Evolutionary conservation across 371 early-diverging fungal genomes (phyloP).

Genomic region (Apophysomyces variabilis): DNA sequence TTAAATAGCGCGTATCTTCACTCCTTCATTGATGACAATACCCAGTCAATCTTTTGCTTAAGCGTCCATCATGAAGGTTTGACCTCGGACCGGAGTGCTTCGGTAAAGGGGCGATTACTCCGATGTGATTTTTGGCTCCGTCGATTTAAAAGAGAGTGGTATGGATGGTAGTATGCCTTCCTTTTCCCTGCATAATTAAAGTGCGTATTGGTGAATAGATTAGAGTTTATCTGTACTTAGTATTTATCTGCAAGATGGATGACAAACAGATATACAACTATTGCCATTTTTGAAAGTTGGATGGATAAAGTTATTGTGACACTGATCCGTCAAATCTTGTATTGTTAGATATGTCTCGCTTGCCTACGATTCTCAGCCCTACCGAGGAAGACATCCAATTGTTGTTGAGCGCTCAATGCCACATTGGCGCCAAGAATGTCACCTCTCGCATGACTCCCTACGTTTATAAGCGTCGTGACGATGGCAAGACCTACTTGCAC

Average conservation of each 20-base stretch:
- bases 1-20: too few species aligned
- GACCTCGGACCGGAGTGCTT: not conserved
- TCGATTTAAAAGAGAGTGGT: not conserved
- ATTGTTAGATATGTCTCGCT: not conserved
- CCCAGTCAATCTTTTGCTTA: not conserved
- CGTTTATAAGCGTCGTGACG: constrained; percentile 92
- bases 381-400: constrained; percentile 91
- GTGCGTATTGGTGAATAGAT: not conserved
- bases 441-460: constrained; percentile 91
- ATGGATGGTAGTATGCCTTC: not conserved
- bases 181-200: constrained; percentile 6
- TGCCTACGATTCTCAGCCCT: constrained; percentile 57
- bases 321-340: not conserved
- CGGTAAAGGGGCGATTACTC: not conserved
- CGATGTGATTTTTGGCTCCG: constrained; percentile 1
- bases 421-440: constrained; percentile 91
- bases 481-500: constrained; percentile 60
- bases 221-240: not conserved
- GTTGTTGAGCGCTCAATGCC: constrained; percentile 93
- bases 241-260: not conserved
- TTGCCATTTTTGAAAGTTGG: constrained; percentile 6
- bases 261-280: constrained; percentile 4
- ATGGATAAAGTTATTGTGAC: constrained; percentile 5
- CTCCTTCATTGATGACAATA: not conserved
- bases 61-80: too few species aligned